Evolutionary conservation across 140 eudicot species (phyloP).

Genomic region (Oenanthe javanica): DNA sequence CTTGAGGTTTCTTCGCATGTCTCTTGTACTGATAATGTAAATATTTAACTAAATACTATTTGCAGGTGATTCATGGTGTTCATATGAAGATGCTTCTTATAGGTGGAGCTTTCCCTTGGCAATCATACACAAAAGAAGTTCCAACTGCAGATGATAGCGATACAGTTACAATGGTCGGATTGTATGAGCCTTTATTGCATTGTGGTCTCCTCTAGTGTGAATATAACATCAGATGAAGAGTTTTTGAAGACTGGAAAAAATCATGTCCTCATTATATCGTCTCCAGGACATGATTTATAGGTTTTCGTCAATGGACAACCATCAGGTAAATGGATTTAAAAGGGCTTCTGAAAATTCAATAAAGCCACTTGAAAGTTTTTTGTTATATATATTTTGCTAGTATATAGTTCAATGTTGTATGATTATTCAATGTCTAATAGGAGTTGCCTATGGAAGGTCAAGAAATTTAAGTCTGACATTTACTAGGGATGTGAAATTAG

Average conservation of each 20-base stretch:
- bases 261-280: slow-evolving; percentile 70
- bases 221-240: slow-evolving; percentile 49
- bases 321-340: slow-evolving; percentile 40
- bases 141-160: slow-evolving; percentile 75
- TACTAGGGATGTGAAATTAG: slow-evolving; percentile 50
- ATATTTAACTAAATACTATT: not conserved
- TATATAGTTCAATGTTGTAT: not conserved
- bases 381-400: not conserved
- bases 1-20: not conserved
- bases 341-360: not conserved
- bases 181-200: slow-evolving; percentile 43
- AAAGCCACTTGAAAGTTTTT: not conserved
- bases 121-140: slow-evolving; percentile 70
- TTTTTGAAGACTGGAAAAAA: slow-evolving; percentile 46
- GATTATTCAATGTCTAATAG: slow-evolving; percentile 16
- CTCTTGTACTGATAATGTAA: not conserved
- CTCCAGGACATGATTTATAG: slow-evolving; percentile 93
- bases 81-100: slow-evolving; percentile 52
- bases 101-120: slow-evolving; percentile 45
- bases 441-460: slow-evolving; percentile 70
- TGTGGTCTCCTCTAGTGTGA: slow-evolving; percentile 31
- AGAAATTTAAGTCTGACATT: slow-evolving; percentile 57
- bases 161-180: slow-evolving; percentile 47
- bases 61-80: slow-evolving; percentile 48
- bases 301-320: slow-evolving; percentile 68